phyloP scores from a whole-genome alignment of 257 asterid genomes.

The Buddleja alternifolia region DNA sequence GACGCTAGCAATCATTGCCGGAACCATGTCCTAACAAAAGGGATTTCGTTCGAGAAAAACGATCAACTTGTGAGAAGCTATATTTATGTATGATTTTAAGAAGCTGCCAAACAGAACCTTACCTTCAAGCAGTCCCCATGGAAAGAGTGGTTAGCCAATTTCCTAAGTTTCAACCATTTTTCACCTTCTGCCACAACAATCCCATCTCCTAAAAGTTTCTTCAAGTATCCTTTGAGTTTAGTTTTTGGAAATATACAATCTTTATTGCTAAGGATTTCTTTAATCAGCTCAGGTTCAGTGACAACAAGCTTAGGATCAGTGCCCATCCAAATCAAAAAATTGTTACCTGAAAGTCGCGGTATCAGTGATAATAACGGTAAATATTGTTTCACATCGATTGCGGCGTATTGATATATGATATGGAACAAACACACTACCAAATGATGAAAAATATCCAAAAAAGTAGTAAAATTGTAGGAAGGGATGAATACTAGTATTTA shows the following conservation, averaged over 20 bases:
- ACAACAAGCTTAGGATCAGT: slow-evolving; percentile 45
- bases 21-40: slow-evolving; percentile 49
- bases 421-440: too few relatives aligned
- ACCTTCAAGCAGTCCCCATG: slow-evolving; percentile 63
- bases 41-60: neutral
- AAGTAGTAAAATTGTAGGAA: too few relatives aligned
- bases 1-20: slow-evolving; percentile 52
- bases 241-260: slow-evolving; percentile 38
- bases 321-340: slow-evolving; percentile 53
- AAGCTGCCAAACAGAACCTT: neutral
- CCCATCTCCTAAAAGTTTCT: slow-evolving; percentile 56
- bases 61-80: neutral
- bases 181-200: slow-evolving; percentile 47
- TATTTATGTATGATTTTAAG: too few relatives aligned
- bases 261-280: slow-evolving; percentile 54
- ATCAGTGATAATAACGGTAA: neutral
- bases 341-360: slow-evolving; percentile 38
- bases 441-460: neutral
- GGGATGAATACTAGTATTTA: too few relatives aligned
- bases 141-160: slow-evolving; percentile 62
- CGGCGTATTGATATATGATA: neutral
- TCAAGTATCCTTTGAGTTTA: neutral
- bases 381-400: too few relatives aligned
- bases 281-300: slow-evolving; percentile 54
- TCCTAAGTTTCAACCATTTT: slow-evolving; percentile 57